These are phyloP conservation scores for Chlorella ohadii DNA, from an alignment of 139 green algal genomes.

Conservation along the genomic window DNA sequence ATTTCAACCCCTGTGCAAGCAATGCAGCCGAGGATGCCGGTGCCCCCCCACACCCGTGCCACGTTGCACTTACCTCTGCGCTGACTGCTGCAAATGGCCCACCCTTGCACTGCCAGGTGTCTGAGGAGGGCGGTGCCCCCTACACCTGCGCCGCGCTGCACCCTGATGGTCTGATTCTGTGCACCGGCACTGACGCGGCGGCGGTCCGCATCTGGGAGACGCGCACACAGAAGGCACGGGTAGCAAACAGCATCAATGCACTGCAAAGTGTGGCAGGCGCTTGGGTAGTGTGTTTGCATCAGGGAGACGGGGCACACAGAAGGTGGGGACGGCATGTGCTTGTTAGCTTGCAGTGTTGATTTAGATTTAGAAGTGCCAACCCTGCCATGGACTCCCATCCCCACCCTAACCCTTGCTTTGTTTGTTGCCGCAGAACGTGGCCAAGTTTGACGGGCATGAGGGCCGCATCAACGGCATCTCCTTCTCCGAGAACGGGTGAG, in stretches of 20 bases:
- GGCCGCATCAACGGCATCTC: conserved; percentile 70
- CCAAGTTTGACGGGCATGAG: conserved; percentile 81
- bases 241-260: background rate
- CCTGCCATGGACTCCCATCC: no score
- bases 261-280: no score
- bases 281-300: no score
- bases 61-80: no score
- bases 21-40: no score
- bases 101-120: background rate
- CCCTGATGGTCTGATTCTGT: conserved; percentile 91
- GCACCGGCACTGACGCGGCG: conserved; percentile 70
- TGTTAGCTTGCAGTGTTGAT: no score
- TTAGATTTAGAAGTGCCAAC: no score
- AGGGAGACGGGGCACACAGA: no score
- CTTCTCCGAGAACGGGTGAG: conserved; percentile 92
- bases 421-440: conserved; percentile 69
- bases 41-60: background rate
- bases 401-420: no score
- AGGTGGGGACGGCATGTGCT: no score
- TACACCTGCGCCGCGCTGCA: conserved; percentile 75
- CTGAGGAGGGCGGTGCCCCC: conserved; percentile 35
- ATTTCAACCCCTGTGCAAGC: no score
- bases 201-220: conserved; percentile 92
- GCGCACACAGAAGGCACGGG: conserved; percentile 75
- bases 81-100: no score